phyloP scores from a whole-genome alignment of 371 early-diverging fungal species.

The Rhizopus stolonifer region DNA sequence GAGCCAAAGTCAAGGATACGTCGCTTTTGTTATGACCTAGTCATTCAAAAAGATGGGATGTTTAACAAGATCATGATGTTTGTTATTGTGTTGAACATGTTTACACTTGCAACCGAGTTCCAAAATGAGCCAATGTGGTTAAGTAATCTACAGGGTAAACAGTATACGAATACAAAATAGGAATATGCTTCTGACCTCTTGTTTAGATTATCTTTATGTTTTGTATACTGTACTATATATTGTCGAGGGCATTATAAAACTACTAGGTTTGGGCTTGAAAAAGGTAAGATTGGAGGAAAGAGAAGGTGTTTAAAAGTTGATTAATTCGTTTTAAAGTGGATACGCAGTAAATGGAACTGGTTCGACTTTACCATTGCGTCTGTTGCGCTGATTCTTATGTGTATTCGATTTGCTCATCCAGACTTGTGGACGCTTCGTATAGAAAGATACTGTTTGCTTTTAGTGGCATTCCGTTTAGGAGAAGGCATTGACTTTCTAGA shows the following conservation, averaged over 20 bases:
- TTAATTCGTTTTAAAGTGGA: slow-evolving; percentile 41
- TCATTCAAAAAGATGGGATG: slow-evolving; percentile 49
- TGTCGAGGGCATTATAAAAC: slow-evolving; percentile 47
- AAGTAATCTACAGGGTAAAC: slow-evolving; percentile 40
- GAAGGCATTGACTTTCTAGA: slow-evolving; percentile 58
- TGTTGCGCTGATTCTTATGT: slow-evolving; percentile 41
- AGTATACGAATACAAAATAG: neutral
- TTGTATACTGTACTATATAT: slow-evolving; percentile 47
- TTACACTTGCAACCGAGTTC: slow-evolving; percentile 31
- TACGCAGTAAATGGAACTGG: slow-evolving; percentile 57
- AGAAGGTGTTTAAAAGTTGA: neutral
- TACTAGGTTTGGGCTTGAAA: slow-evolving; percentile 53
- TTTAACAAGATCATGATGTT: slow-evolving; percentile 52
- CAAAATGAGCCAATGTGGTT: slow-evolving; percentile 48
- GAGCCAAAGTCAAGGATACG: slow-evolving; percentile 45
- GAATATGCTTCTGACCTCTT: neutral
- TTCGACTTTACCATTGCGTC: slow-evolving; percentile 50
- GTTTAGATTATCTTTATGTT: slow-evolving; percentile 49
- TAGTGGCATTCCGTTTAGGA: slow-evolving; percentile 59
- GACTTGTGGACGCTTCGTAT: slow-evolving; percentile 49
- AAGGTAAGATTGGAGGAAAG: slow-evolving; percentile 36
- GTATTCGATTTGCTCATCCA: slow-evolving; percentile 49
- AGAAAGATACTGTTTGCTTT: slow-evolving; percentile 54
- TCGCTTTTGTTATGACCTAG: slow-evolving; percentile 53
- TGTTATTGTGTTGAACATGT: slow-evolving; percentile 47